Base-by-base conservation (phyloP, 2,329 filamentous ascomycete species). In the Aspergillus persii region DNA sequence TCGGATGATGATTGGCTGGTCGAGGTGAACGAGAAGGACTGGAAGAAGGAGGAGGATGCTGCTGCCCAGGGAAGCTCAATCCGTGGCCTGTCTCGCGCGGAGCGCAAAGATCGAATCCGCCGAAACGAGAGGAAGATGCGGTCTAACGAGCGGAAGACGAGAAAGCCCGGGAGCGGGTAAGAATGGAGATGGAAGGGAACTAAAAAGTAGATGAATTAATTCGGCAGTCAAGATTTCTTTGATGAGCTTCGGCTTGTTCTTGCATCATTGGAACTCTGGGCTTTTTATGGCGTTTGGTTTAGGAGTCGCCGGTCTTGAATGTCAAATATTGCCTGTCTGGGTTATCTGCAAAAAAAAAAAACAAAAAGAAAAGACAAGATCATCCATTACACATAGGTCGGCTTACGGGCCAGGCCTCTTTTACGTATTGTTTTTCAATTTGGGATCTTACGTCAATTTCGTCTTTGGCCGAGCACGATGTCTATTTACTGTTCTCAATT, bases 1-100 rank as follows among this genome's bases (percentile, higher is more conserved):
- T 87, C 88, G 62, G 89, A 86, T 23, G 83, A 86, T 64, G 88
- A 96, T 71, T 96, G 93, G 90, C 81, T 97, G 67, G 91, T 97
- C 60, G 95, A 98, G 84, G 88, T 99, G 56, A 89, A 96, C 72
- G 86, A 89, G 72, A 86, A 89, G 72, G 84, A 85, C 69, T 88
- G 89, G 75, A 86, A 89, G 74, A 86, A 86, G 72, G 88, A 91
- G 78, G 83, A 80, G 44, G 79, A 74, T n/a, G 69, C 69, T 59
- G 68, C 80, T 82, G 71, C 77, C 78, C 77, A 63, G 85, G 89
- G 76, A 83, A 88, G 71, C 85, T 86, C 66, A 29, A 83, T 90
- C 67, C 83, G 88, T 84, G 74, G 88, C 80, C 66, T 84, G 86
- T 74, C 84, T 79, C 71, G 87, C 82, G 75, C 85, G 69, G 91